Base-by-base conservation (phyloP, 1,139 yeast genomes). In the Meyerozyma athensensis region DNA sequence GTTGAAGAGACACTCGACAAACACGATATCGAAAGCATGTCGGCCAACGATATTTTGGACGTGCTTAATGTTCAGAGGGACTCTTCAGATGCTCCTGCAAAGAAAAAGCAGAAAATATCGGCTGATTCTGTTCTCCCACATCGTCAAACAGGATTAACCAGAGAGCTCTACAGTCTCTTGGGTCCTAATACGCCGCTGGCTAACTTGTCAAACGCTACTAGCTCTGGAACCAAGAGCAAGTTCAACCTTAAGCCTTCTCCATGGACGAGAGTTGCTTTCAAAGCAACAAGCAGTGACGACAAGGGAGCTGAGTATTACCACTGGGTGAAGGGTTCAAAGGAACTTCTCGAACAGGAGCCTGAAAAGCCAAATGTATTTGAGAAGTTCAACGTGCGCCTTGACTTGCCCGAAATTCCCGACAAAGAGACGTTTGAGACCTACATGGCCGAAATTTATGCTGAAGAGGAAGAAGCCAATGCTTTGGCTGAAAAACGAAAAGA, bases 181-280 rank as follows among this genome's bases (percentile, higher is more conserved):
- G 98, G 99, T 2, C 92, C 94, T 30, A 89, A 87, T 58, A 81
- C 95, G 2, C 97, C 98, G 0, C 94, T 98, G 1, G 78, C 89
- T 3, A 69, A 68, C 34, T 54, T 79, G 10, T 63, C 75, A n/a
- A 70, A 76, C 6, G 72, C 76, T 8, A 54, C 66, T 68, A 36
- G 40, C n/a, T 35, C 49, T 5, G 76, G 77, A 46, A 79, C 80
- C 49, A 86, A 84, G 49, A 86, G 81, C 41, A 74, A 78, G 47
- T 70, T 89, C 40, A 76, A 77, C 42, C 66, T 81, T 49, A 81
- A 78, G 47, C 84, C 87, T 0, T 76, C 92, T 0, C 90, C 96
- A 1, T 92, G 98, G 98, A 72, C 79, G 0, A 68, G 77, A 58
- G 72, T 75, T 32, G 65, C 72, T 5, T 92, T 92, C 54, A 67